A percentile compares a stretch with the other conserved stretches of the same genome.
phyloP scores from a whole-genome alignment of 495 filamentous ascomycete genomes.

The Aspergillus haitiensis region DNA sequence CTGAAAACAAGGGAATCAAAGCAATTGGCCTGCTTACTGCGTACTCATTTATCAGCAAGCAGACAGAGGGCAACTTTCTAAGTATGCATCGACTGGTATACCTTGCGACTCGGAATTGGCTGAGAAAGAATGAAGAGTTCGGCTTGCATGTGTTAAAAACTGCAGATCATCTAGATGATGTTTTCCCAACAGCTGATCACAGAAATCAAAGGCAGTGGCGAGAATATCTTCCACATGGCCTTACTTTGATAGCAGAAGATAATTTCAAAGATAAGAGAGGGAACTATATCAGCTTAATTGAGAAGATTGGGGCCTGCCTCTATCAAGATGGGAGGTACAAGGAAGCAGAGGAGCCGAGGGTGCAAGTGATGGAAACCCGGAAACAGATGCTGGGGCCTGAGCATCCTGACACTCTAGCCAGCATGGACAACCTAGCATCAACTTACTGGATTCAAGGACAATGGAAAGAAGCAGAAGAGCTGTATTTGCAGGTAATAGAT shows the following conservation, averaged over 20 bases:
- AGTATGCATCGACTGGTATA: conserved; percentile 24
- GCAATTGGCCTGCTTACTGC: conserved; percentile 27
- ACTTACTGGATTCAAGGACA: too few species aligned
- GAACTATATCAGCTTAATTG: background rate
- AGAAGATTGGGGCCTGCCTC: background rate
- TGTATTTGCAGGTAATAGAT: background rate
- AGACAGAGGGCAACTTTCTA: conserved; percentile 1
- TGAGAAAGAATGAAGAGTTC: background rate
- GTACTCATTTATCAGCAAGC: conserved; percentile 24
- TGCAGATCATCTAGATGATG: background rate
- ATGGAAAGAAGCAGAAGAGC: background rate
- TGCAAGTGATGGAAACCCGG: too few species aligned
- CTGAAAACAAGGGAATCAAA: conserved; percentile 9
- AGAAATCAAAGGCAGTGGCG: conserved; percentile 2
- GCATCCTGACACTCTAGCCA: too few species aligned
- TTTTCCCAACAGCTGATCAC: background rate
- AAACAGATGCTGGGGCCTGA: too few species aligned
- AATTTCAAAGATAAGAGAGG: background rate
- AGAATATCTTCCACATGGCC: conserved; percentile 7
- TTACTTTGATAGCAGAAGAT: background rate
- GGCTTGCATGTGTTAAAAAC: background rate
- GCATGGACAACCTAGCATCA: too few species aligned
- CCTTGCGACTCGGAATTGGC: conserved; percentile 27
- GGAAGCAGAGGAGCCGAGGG: background rate
- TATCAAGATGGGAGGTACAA: background rate